These are phyloP conservation scores for Talaromyces sp. DNA, from an alignment of 2,329 filamentous ascomycete genomes.

Conservation along the genomic window DNA sequence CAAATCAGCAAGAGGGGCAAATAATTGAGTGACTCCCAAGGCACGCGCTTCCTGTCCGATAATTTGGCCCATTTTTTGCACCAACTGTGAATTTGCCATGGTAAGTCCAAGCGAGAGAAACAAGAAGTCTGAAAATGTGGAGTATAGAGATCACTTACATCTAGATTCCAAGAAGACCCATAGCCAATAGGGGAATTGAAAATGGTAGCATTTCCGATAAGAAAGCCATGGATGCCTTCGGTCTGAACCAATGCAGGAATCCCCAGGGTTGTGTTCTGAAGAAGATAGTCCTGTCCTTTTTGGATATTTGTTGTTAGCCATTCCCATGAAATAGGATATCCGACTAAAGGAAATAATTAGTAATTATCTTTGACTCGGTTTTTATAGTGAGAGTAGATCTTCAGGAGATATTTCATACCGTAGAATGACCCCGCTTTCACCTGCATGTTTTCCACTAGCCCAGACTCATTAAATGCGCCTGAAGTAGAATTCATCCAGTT, in stretches of 20 bases:
- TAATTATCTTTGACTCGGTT: neutral
- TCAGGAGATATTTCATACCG: conserved; percentile 18
- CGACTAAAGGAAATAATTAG: conserved; percentile 41
- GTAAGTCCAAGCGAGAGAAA: neutral
- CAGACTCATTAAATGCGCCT: conserved; percentile 63
- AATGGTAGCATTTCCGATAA: conserved; percentile 69
- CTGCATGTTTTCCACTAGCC: conserved; percentile 62
- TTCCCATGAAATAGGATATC: conserved; percentile 60
- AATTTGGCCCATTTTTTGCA: conserved; percentile 62
- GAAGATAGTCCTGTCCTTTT: conserved; percentile 63
- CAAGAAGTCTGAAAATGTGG: neutral
- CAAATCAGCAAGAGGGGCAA: conserved; percentile 66
- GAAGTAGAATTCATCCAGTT: conserved; percentile 70
- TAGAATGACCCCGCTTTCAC: conserved; percentile 66
- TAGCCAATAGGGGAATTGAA: conserved; percentile 74
- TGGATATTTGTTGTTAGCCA: conserved; percentile 61
- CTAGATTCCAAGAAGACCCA: conserved; percentile 66
- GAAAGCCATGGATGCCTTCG: conserved; percentile 68
- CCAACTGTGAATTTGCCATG: conserved; percentile 31
- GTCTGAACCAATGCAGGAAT: conserved; percentile 71
- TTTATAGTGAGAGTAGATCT: neutral
- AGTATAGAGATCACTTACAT: conserved; percentile 25
- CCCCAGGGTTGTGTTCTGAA: conserved; percentile 62
- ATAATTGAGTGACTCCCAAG: conserved; percentile 68
- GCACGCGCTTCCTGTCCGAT: conserved; percentile 64